Percentiles rank a stretch among this genome's conserved stretches.
Evolutionary conservation across 2,329 filamentous ascomycete genomes (phyloP).

Genomic region (Talaromyces sp.): DNA sequence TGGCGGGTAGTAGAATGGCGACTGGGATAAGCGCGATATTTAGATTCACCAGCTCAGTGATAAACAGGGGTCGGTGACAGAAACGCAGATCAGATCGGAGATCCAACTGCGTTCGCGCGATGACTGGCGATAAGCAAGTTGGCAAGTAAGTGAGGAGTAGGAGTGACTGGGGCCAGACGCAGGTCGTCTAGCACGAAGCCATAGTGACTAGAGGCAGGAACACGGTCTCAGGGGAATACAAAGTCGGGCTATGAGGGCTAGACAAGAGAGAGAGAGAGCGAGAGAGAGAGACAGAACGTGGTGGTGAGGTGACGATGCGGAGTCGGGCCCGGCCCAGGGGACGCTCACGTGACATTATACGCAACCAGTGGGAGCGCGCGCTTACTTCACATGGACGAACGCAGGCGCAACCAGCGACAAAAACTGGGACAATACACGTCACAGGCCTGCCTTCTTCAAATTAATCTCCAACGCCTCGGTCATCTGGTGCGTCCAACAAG

Average conservation of each 20-base stretch:
- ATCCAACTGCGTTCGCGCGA: constrained; percentile 22
- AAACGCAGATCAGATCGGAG: background rate
- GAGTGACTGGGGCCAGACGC: constrained; percentile 38
- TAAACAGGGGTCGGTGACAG: background rate
- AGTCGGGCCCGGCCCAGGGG: constrained; percentile 20
- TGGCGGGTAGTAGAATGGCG: background rate
- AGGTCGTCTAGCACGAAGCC: constrained; percentile 35
- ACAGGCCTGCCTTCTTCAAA: constrained; percentile 22
- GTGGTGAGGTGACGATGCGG: constrained; percentile 10
- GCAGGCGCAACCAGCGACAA: constrained; percentile 16
- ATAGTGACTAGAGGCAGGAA: constrained; percentile 15
- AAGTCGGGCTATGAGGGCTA: constrained; percentile 9
- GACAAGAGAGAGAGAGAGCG: constrained; percentile 10
- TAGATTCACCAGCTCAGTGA: background rate
- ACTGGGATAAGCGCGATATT: background rate
- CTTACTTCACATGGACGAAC: constrained; percentile 28
- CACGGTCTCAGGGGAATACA: background rate
- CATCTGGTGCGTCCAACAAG: constrained; percentile 2
- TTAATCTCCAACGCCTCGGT: constrained; percentile 13
- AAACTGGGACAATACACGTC: constrained; percentile 11
- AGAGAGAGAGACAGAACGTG: constrained; percentile 9
- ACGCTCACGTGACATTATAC: constrained; percentile 30
- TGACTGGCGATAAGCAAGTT: constrained; percentile 37
- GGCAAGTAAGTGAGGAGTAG: constrained; percentile 41
- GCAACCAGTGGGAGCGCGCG: constrained; percentile 36